Evolutionary conservation across 495 filamentous ascomycete species (phyloP), one percentile per base, ranked within the genome.

Genomic region (Extremus antarcticus): DNA sequence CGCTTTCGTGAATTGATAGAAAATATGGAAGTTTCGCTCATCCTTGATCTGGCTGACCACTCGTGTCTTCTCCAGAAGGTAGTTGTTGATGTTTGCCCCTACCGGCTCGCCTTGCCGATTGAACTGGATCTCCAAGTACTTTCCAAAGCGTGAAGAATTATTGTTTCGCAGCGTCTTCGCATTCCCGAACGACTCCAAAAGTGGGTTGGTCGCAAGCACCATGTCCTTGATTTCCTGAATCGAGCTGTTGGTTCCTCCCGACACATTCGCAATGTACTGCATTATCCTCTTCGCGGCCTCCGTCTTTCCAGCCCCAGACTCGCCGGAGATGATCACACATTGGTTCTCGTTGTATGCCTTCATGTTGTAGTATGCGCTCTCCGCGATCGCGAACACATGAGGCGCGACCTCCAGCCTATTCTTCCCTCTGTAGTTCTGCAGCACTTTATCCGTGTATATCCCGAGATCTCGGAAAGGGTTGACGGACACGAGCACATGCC

Each of bases 291-390:
- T 99, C 50, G 94, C 94, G 0, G 94, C 94, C 69, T 99, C 94
- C n/a, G 94, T 99, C 74, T 99, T 99, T 63, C 94, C 94, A 11
- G 94, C 94, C 55, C 94, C 94, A 9, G 94, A 97, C 75, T 99
- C 94, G 60, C 94, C 94, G 20, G 90, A 96, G 57, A 99, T 99
- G 68, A 99, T 99, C 50, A 99, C 90, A 73, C 94, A 99, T 66
- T 99, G 94, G 73, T 97, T 97, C 57, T 97, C 94, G 64, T 90
- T 91, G 77, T 99, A 97, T 17, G 88, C 90, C 61, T 96, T 96
- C 94, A 99, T 97, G 75, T 99, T 96, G 73, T 97, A 96, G 74
- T 99, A 97, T 48, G 90, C 73, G 2, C 89, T 85, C 71, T 99
- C 94, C 61, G 94, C 94, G 66, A 97, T 90, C 47, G 88, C 92